Conservation (phyloP, 1,284 basidiomycete genomes). For the Cutaneotrichosporon spelunceum region DNA sequence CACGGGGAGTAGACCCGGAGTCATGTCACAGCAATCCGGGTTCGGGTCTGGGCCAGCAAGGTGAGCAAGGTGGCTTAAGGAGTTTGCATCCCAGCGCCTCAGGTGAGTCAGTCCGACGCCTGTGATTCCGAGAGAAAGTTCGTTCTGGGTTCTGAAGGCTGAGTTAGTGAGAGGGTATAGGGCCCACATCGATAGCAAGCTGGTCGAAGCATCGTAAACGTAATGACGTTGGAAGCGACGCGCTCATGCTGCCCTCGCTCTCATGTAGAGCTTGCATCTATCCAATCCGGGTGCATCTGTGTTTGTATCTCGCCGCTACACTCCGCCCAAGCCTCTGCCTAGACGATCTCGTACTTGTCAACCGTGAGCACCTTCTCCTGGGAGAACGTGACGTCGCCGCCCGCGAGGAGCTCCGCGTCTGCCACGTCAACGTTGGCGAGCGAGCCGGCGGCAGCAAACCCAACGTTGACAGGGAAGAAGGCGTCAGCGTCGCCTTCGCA, state of each 20-base stretch:
- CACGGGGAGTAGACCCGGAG: too few species aligned
- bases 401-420: slow-evolving; percentile 60
- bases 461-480: slow-evolving; percentile 89
- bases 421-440: slow-evolving; percentile 66
- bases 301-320: not conserved
- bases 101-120: not conserved
- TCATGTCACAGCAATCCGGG: too few species aligned
- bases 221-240: not conserved
- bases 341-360: slow-evolving; percentile 63
- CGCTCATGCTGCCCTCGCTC: too few species aligned
- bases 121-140: not conserved
- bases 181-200: not conserved
- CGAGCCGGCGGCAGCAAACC: slow-evolving; percentile 75
- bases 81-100: not conserved
- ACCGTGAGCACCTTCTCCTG: slow-evolving; percentile 69
- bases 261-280: not conserved
- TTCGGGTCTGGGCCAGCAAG: too few species aligned
- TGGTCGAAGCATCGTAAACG: not conserved
- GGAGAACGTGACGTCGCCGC: slow-evolving; percentile 65
- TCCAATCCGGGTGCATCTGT: slow-evolving; percentile 5
- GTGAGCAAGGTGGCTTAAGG: not conserved
- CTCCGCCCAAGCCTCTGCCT: slow-evolving; percentile 16
- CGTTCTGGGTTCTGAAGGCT: not conserved
- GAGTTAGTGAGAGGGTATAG: not conserved
- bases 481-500: slow-evolving; percentile 74